Percentiles rank a stretch among this genome's conserved stretches.
Evolutionary conservation across 305 asterid genomes (phyloP).

Genomic region (Fraxinus dipetala): DNA sequence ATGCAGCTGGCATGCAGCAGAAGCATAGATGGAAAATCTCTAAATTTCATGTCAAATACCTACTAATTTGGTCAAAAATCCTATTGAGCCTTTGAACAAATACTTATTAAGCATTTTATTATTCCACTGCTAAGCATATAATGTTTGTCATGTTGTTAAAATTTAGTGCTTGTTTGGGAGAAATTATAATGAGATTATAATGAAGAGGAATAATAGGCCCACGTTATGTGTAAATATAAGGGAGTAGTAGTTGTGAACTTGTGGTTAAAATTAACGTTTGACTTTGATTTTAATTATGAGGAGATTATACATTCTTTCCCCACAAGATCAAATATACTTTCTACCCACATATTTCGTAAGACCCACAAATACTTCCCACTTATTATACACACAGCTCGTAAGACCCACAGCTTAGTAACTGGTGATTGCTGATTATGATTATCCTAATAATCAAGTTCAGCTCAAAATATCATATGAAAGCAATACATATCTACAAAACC

Average conservation of each 20-base stretch:
- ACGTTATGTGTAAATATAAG: background rate
- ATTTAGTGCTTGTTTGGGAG: background rate
- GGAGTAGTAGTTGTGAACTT: background rate
- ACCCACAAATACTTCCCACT: background rate
- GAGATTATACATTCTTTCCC: background rate
- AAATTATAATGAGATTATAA: background rate
- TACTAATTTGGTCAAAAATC: background rate
- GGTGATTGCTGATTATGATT: background rate
- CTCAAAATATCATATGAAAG: background rate
- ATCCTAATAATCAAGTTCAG: background rate
- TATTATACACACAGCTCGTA: background rate
- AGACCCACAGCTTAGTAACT: background rate
- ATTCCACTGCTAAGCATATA: background rate
- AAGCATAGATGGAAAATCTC: background rate
- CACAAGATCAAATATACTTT: background rate
- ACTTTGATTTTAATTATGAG: background rate
- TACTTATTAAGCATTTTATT: background rate
- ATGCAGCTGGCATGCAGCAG: constrained; percentile 6
- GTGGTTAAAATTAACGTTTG: background rate
- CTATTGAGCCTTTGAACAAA: background rate
- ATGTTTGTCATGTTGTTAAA: background rate
- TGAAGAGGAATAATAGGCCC: background rate
- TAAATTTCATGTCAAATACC: background rate
- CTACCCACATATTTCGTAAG: background rate
- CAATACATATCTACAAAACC: background rate